These are phyloP conservation scores for Colletotrichum sidae DNA, from an alignment of 2,329 filamentous ascomycete genomes.

Conservation along the genomic window DNA sequence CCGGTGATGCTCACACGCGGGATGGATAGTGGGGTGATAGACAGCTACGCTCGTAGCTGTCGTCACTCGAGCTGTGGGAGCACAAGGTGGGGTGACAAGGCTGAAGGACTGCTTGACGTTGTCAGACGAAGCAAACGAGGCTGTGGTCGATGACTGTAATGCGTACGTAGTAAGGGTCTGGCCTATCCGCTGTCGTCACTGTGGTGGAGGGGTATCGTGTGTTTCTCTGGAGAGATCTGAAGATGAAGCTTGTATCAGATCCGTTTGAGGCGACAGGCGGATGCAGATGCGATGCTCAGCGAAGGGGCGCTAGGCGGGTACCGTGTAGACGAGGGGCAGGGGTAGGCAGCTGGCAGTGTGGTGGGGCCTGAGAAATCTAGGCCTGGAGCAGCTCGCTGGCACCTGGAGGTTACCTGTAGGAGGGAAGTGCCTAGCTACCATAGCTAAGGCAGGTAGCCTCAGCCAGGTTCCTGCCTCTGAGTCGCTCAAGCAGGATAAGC, in stretches of 20 bases:
- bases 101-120: constrained; percentile 12
- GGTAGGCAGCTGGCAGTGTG: constrained; percentile 20
- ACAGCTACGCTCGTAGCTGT: not conserved
- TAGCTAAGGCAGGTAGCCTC: too few relatives aligned
- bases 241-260: constrained; percentile 41
- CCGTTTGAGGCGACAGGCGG: constrained; percentile 40
- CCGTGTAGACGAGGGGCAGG: constrained; percentile 18
- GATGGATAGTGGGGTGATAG: constrained; percentile 3
- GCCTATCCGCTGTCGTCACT: constrained; percentile 9
- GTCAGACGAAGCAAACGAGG: constrained; percentile 27
- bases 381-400: not conserved
- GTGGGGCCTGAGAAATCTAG: constrained; percentile 2
- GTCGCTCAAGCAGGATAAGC: too few relatives aligned
- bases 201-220: not conserved
- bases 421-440: not conserved
- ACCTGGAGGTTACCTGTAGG: too few relatives aligned
- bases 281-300: constrained; percentile 12
- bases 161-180: not conserved
- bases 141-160: constrained; percentile 10
- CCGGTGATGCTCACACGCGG: constrained; percentile 12
- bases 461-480: too few relatives aligned
- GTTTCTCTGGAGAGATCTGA: constrained; percentile 23
- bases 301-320: constrained; percentile 18
- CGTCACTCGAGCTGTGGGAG: constrained; percentile 19
- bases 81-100: constrained; percentile 28